These are phyloP conservation scores for Arthroderma uncinatum DNA, from an alignment of 2,329 filamentous ascomycete species.

Conservation along the genomic window DNA sequence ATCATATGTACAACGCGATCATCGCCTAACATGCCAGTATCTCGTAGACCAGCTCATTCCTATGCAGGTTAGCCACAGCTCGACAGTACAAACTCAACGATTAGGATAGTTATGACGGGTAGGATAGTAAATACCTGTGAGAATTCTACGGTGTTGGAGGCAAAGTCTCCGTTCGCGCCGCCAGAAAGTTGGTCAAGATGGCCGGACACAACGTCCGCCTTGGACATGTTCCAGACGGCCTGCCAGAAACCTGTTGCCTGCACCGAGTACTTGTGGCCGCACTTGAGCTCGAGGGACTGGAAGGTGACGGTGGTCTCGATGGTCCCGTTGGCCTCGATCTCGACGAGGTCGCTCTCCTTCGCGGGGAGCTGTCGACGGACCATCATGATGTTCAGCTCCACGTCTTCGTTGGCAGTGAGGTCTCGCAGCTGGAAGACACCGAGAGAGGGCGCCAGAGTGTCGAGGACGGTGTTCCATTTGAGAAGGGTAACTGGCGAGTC, in stretches of 20 bases:
- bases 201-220: slow-evolving; percentile 18
- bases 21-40: too few species aligned
- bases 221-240: slow-evolving; percentile 23
- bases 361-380: slow-evolving; percentile 27
- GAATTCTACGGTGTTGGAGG: slow-evolving; percentile 17
- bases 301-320: slow-evolving; percentile 20
- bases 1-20: too few species aligned
- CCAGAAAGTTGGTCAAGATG: slow-evolving; percentile 17
- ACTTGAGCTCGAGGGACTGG: slow-evolving; percentile 19
- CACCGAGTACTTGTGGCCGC: slow-evolving; percentile 25
- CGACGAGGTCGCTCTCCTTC: slow-evolving; percentile 21
- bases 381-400: slow-evolving; percentile 24
- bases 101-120: background rate
- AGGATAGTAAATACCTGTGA: slow-evolving; percentile 9
- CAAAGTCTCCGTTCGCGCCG: slow-evolving; percentile 18
- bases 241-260: slow-evolving; percentile 28
- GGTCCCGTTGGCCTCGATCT: slow-evolving; percentile 21
- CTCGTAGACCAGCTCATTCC: too few species aligned
- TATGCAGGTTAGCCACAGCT: too few species aligned
- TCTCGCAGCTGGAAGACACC: slow-evolving; percentile 24
- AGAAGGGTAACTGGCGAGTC: slow-evolving; percentile 25
- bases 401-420: slow-evolving; percentile 13
- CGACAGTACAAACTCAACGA: too few species aligned
- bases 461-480: slow-evolving; percentile 30
- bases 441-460: slow-evolving; percentile 23